Conservation (phyloP, 441 rosid genomes). For the Gossypium aridum region DNA sequence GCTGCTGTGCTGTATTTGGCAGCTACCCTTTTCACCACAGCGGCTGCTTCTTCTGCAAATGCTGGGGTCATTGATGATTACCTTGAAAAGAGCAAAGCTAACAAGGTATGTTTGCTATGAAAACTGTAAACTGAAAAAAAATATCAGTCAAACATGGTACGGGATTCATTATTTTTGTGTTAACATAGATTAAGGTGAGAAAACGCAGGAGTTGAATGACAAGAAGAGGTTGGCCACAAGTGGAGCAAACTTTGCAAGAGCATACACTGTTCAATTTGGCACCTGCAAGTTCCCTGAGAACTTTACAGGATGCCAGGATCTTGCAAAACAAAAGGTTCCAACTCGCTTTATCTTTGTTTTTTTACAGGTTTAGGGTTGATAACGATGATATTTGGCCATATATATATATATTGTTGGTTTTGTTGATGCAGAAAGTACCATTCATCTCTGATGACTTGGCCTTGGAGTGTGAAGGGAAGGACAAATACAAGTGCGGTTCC, state of each 20-base stretch:
- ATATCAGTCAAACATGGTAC: background rate
- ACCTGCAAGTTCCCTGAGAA: constrained; percentile 94
- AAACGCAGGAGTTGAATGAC: constrained; percentile 72
- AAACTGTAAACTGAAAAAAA: background rate
- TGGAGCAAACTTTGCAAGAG: constrained; percentile 94
- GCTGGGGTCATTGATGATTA: constrained; percentile 83
- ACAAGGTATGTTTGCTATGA: constrained; percentile 53
- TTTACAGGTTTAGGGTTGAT: background rate
- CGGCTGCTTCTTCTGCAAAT: constrained; percentile 49
- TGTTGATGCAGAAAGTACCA: constrained; percentile 73
- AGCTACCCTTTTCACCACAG: constrained; percentile 60
- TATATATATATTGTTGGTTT: background rate
- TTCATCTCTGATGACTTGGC: constrained; percentile 65
- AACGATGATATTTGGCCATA: background rate
- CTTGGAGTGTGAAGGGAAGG: constrained; percentile 85
- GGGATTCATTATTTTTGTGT: background rate
- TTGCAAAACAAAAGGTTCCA: constrained; percentile 86
- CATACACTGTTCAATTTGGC: constrained; percentile 84
- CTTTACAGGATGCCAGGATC: constrained; percentile 98
- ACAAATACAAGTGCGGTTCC: constrained; percentile 92
- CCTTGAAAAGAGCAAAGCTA: constrained; percentile 85
- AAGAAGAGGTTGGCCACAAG: constrained; percentile 92
- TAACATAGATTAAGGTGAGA: background rate
- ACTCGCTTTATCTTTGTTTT: background rate
- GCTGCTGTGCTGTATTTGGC: constrained; percentile 60